Base-by-base conservation (phyloP, 2,329 filamentous ascomycete genomes). In the Pseudonectria foliicola region DNA sequence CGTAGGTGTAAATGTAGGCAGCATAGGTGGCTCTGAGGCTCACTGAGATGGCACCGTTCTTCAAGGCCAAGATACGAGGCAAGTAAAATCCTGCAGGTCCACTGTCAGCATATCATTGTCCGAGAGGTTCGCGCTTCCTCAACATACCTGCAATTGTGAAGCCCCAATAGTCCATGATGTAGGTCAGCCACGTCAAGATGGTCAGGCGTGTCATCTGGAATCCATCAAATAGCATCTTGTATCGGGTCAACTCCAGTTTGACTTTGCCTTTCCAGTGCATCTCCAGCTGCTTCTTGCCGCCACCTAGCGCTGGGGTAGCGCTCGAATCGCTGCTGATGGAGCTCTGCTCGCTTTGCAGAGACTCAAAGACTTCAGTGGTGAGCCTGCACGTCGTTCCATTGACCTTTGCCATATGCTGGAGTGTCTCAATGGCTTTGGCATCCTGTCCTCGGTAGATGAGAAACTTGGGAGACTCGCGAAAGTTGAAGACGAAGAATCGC, bases 1-100 rank as follows among this genome's bases (percentile, higher is more conserved):
- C 57, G 51, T 74, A 74, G 3, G 72, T 74, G 46, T 69, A 70
- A 24, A 75, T 63, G 50, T 74, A 75, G 4, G 62, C 66, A 13
- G 67, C 64, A 43, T 75, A 75, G 0, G 70, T 75, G 7, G 46
- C 62, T 48, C 33, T 47, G 10, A 74, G 60, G 3, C 64, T 62
- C 4, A 68, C 56, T 4, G 61, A 45, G 10, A 64, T 56, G 1
- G 56, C 57, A 11, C 64, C 64, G 37, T 74, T 73, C 45, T 75
- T 74, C n/a, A 65, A 42, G 4, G 68, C 67, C 3, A 75, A 54
- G 31, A 74, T 72, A 3, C 59, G 57, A 0, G 70, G 71, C 4
- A 73, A 57, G 37, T 69, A 63, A 29, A 60, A 59, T 6, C 59
- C 58, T 61, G n/a, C 11, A 12, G 13, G 1, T n/a, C 2, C 6